These are phyloP conservation scores for Auriscalpium vulgare DNA, from an alignment of 768 basidiomycete species.

Conservation along the genomic window DNA sequence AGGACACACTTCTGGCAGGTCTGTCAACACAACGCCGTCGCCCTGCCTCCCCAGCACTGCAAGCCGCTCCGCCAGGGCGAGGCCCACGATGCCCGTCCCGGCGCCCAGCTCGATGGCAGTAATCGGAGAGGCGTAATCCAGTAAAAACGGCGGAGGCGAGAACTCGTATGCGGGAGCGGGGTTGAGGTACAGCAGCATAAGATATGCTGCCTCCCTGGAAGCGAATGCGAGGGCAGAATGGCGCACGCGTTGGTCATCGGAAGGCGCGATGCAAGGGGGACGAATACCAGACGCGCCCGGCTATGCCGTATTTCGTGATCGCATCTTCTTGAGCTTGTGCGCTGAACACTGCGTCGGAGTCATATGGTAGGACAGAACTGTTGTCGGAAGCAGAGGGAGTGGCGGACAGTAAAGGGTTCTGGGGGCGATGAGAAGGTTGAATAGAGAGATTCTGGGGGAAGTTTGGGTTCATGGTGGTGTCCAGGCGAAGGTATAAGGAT, in stretches of 20 bases:
- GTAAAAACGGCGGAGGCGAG: slow-evolving; percentile 42
- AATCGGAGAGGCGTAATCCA: slow-evolving; percentile 11
- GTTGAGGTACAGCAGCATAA: slow-evolving; percentile 47
- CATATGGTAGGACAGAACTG: background rate
- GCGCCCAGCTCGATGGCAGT: slow-evolving; percentile 72
- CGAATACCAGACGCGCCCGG: slow-evolving; percentile 71
- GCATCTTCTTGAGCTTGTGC: slow-evolving; percentile 41
- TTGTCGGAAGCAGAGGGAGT: background rate
- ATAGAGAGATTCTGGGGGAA: slow-evolving; percentile 7
- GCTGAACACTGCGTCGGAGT: slow-evolving; percentile 18
- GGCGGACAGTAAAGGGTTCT: background rate
- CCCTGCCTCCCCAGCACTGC: background rate
- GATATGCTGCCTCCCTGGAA: slow-evolving; percentile 68
- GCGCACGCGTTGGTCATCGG: slow-evolving; percentile 3
- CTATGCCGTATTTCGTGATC: slow-evolving; percentile 72
- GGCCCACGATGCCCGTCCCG: slow-evolving; percentile 59
- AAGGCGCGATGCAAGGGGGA: slow-evolving; percentile 18
- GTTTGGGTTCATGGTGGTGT: background rate
- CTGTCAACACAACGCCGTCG: slow-evolving; percentile 47
- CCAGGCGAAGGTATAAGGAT: background rate
- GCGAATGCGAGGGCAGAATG: background rate
- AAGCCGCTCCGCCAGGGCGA: slow-evolving; percentile 39
- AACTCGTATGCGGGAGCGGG: slow-evolving; percentile 32
- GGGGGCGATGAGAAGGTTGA: slow-evolving; percentile 3
- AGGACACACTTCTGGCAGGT: slow-evolving; percentile 66